A percentile compares a stretch with the other conserved stretches of the same genome.
These are phyloP conservation scores for Boletus bicolor DNA, from an alignment of 768 basidiomycete species.

Conservation along the genomic window DNA sequence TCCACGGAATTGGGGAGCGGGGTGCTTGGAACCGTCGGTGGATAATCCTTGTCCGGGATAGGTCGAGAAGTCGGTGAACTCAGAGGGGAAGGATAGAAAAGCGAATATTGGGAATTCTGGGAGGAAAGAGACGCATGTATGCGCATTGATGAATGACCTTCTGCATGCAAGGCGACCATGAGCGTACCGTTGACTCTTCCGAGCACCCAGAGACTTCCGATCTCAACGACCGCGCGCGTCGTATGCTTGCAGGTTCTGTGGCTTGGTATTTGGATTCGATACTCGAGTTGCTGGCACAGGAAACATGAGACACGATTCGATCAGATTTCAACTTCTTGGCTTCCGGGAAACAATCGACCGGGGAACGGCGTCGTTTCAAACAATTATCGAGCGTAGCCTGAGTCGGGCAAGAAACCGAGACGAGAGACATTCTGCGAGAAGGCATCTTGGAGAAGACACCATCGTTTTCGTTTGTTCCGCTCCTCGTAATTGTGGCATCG, in stretches of 20 bases:
- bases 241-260: conserved; percentile 37
- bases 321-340: conserved; percentile 22
- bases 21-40: conserved; percentile 25
- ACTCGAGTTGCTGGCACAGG: background rate
- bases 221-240: conserved; percentile 39
- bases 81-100: conserved; percentile 4
- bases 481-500: background rate
- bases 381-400: background rate
- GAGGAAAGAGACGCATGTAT: conserved; percentile 6
- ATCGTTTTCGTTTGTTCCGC: background rate
- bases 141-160: background rate
- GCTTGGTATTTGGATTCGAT: conserved; percentile 20
- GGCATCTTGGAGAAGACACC: background rate
- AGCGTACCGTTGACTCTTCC: conserved; percentile 8
- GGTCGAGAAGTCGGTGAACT: background rate
- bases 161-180: background rate
- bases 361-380: conserved; percentile 19
- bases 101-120: conserved; percentile 4
- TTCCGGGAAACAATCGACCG: background rate
- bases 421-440: background rate
- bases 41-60: conserved; percentile 1
- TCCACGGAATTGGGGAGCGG: conserved; percentile 25
- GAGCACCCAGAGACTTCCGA: conserved; percentile 25
- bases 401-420: background rate
- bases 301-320: background rate